Percentiles rank a stretch among this genome's conserved stretches.
phyloP scores from a whole-genome alignment of 1,139 yeast species.

The Zygoascus sp. region DNA sequence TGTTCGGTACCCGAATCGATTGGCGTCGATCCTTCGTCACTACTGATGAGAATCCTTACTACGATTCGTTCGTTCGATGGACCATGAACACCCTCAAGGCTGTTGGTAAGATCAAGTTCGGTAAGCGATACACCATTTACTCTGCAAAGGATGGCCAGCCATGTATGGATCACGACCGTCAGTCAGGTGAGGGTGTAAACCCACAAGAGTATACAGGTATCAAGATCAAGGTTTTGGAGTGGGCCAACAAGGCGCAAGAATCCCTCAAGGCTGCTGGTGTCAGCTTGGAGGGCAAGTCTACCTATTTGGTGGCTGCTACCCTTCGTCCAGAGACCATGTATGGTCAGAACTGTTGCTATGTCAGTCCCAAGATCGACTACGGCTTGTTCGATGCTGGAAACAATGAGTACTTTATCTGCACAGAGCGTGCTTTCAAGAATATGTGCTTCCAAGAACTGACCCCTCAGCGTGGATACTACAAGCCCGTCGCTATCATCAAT shows the following conservation, averaged over 20 bases:
- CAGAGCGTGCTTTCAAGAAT: constrained; percentile 96
- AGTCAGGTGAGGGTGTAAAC: constrained; percentile 92
- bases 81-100: constrained; percentile 87
- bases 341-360: constrained; percentile 98
- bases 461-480: constrained; percentile 77
- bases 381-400: constrained; percentile 90
- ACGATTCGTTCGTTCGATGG: constrained; percentile 95
- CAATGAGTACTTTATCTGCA: constrained; percentile 71
- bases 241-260: constrained; percentile 50
- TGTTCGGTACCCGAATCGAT: constrained; percentile 91
- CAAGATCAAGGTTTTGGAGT: constrained; percentile 69
- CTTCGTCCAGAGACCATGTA: constrained; percentile 99
- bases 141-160: constrained; percentile 99
- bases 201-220: constrained; percentile 97
- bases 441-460: constrained; percentile 94
- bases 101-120: constrained; percentile 88
- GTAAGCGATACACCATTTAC: constrained; percentile 95
- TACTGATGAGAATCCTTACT: constrained; percentile 91
- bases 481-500: constrained; percentile 52
- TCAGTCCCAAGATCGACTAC: constrained; percentile 87
- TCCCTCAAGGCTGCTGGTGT: constrained; percentile 47
- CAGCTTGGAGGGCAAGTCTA: constrained; percentile 51
- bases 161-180: constrained; percentile 98
- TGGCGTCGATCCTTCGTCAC: constrained; percentile 98
- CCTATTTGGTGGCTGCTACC: constrained; percentile 91